These are phyloP conservation scores for Leccinum variicolor DNA, from an alignment of 768 basidiomycete genomes.

Conservation along the genomic window DNA sequence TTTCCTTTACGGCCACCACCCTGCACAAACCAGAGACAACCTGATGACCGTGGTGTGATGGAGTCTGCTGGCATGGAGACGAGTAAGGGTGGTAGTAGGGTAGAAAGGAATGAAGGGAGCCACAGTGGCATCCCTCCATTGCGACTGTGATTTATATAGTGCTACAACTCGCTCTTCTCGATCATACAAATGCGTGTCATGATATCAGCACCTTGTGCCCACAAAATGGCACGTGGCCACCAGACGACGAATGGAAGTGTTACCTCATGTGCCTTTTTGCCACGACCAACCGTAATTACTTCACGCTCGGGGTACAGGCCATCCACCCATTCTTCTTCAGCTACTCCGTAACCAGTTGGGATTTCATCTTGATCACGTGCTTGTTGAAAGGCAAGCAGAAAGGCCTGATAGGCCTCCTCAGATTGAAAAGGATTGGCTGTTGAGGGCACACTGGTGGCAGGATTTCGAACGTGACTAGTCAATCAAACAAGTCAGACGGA, in stretches of 20 bases:
- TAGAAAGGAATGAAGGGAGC: neutral
- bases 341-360: constrained; percentile 3
- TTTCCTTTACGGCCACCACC: too few species aligned
- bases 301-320: constrained; percentile 2
- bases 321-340: constrained; percentile 1
- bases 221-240: constrained; percentile 3
- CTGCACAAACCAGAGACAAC: too few species aligned
- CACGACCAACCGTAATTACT: constrained; percentile 2
- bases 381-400: too few species aligned
- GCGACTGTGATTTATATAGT: constrained; percentile 2
- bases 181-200: constrained; percentile 7
- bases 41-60: too few species aligned
- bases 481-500: too few species aligned
- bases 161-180: neutral
- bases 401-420: too few species aligned
- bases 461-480: too few species aligned
- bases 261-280: neutral
- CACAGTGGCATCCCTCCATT: neutral
- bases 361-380: too few species aligned
- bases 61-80: too few species aligned
- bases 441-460: too few species aligned
- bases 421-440: too few species aligned
- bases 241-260: neutral
- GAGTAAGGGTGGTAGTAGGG: too few species aligned
- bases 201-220: constrained; percentile 7